Evolutionary conservation across 2,329 filamentous ascomycete genomes (phyloP).

Genomic region (Dactylellina drechsleri): DNA sequence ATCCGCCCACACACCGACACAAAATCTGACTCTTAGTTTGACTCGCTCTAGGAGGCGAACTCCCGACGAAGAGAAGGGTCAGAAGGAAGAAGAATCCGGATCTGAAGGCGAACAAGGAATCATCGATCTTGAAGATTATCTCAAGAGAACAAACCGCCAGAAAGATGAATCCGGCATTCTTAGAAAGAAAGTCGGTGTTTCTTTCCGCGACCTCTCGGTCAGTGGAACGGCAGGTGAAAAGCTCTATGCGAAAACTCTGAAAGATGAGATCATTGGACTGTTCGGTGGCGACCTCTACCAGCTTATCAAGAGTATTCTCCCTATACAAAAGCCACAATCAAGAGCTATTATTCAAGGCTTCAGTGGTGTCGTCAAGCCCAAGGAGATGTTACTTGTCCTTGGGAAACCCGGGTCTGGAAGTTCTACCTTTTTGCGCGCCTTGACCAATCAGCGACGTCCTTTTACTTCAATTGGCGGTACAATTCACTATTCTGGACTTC

Average conservation of each 20-base stretch:
- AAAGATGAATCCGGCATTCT: conserved; percentile 56
- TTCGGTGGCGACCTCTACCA: conserved; percentile 57
- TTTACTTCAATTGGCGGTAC: conserved; percentile 76
- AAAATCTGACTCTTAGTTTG: conserved; percentile 30
- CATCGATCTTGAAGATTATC: conserved; percentile 58
- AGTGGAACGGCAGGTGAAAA: conserved; percentile 56
- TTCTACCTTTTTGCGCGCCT: conserved; percentile 78
- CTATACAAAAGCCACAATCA: conserved; percentile 65
- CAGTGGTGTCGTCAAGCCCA: conserved; percentile 73
- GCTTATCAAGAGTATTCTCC: conserved; percentile 43
- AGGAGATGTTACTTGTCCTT: conserved; percentile 78
- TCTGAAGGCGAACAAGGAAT: conserved; percentile 46
- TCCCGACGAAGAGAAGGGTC: conserved; percentile 45
- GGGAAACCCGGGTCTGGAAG: conserved; percentile 79
- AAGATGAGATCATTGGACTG: conserved; percentile 56
- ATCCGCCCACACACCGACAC: conserved; percentile 15
- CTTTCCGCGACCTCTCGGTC: conserved; percentile 57
- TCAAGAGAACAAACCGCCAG: conserved; percentile 55
- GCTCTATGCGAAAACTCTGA: conserved; percentile 56
- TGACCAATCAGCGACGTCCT: conserved; percentile 74
- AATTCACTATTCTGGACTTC: conserved; percentile 76
- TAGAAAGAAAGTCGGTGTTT: conserved; percentile 58
- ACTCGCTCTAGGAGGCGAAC: conserved; percentile 32
- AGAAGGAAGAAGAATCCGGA: conserved; percentile 50
- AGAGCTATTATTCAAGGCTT: conserved; percentile 73